A percentile compares a stretch with the other conserved stretches of the same genome.
These are phyloP conservation scores for Alternaria tenuissima DNA, from an alignment of 2,329 filamentous ascomycete genomes.

Conservation along the genomic window DNA sequence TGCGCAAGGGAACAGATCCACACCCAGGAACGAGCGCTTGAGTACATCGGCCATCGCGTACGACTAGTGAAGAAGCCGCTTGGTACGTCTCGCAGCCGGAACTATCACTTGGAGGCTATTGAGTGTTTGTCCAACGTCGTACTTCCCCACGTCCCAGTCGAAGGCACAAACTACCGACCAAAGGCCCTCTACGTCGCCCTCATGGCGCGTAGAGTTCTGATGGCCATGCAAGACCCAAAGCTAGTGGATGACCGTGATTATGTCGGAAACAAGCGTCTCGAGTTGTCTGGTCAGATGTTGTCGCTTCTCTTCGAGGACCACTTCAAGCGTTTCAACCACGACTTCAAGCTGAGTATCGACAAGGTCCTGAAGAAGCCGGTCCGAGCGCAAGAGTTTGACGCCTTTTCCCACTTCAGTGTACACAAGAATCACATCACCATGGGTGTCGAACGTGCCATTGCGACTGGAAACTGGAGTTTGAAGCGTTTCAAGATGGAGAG, in stretches of 20 bases:
- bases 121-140: slow-evolving; percentile 93
- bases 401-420: slow-evolving; percentile 81
- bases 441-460: slow-evolving; percentile 94
- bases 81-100: slow-evolving; percentile 66
- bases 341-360: slow-evolving; percentile 92
- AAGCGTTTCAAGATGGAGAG: slow-evolving; percentile 99
- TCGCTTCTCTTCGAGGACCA: slow-evolving; percentile 95
- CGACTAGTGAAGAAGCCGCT: slow-evolving; percentile 74
- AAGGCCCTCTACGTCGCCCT: slow-evolving; percentile 96
- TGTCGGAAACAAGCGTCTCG: slow-evolving; percentile 95
- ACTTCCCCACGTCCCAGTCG: slow-evolving; percentile 91
- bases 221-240: slow-evolving; percentile 88
- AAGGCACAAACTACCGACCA: slow-evolving; percentile 92
- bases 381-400: slow-evolving; percentile 86
- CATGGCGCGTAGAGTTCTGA: slow-evolving; percentile 95
- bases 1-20: slow-evolving; percentile 83
- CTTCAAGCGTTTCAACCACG: slow-evolving; percentile 92
- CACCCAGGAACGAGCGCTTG: slow-evolving; percentile 93
- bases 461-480: slow-evolving; percentile 96
- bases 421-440: slow-evolving; percentile 88
- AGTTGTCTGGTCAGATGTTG: slow-evolving; percentile 92
- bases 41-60: slow-evolving; percentile 86
- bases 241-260: slow-evolving; percentile 97
- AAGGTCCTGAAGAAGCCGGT: slow-evolving; percentile 95
- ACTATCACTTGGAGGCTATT: slow-evolving; percentile 88